phyloP scores from a whole-genome alignment of 306 rosid species.

The Vigna angularis region DNA sequence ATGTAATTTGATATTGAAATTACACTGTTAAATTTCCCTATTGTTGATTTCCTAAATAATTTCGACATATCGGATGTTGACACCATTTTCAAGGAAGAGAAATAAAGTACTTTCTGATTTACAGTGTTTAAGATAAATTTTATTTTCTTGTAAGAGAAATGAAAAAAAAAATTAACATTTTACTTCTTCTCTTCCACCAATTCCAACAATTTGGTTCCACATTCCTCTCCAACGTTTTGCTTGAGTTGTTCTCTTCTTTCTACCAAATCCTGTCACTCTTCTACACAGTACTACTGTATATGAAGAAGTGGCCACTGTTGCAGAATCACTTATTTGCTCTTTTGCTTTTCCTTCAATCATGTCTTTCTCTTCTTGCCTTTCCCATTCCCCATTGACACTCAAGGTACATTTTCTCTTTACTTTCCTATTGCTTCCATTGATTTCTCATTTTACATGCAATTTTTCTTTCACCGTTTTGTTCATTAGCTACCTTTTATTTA shows the following conservation, averaged over 20 bases:
- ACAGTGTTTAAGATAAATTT: no score
- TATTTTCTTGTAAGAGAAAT: no score
- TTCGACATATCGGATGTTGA: no score
- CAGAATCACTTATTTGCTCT: slow-evolving; percentile 45
- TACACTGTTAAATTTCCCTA: no score
- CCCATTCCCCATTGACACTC: slow-evolving; percentile 54
- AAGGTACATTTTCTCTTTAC: slow-evolving; percentile 55
- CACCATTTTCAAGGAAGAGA: no score
- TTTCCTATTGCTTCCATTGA: slow-evolving; percentile 32
- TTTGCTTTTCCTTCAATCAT: slow-evolving; percentile 44
- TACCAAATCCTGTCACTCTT: slow-evolving; percentile 2
- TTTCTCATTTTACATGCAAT: slow-evolving; percentile 31
- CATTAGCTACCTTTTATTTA: neutral
- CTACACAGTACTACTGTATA: slow-evolving; percentile 7
- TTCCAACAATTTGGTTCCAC: neutral
- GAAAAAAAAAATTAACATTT: no score
- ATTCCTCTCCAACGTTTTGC: neutral
- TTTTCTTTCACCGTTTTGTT: slow-evolving; percentile 2
- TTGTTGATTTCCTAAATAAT: no score
- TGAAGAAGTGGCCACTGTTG: slow-evolving; percentile 55
- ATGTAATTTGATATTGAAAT: no score
- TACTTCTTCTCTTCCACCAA: neutral
- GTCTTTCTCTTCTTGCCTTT: slow-evolving; percentile 62
- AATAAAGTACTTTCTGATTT: no score
- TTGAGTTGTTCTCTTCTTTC: neutral